Conservation (phyloP, 306 rosid genomes). For the Gynostemma pentaphyllum region DNA sequence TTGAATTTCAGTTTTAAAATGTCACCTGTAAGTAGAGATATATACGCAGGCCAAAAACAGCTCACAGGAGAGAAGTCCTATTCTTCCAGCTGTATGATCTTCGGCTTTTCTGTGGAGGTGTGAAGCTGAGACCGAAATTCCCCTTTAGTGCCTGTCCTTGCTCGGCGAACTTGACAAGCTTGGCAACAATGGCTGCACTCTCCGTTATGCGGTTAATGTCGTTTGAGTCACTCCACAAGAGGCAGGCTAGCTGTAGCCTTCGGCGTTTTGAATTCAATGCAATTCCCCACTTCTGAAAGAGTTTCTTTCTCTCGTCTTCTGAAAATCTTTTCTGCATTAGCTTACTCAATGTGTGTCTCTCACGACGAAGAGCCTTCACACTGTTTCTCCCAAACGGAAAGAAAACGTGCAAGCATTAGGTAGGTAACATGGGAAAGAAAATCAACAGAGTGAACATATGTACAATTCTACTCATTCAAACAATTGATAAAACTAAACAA, state of each 20-base stretch:
- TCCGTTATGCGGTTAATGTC: slow-evolving; percentile 51
- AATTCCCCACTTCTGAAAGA: slow-evolving; percentile 69
- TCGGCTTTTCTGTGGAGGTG: slow-evolving; percentile 39
- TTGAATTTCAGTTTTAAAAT: not conserved
- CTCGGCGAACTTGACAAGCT: slow-evolving; percentile 65
- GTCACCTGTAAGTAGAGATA: slow-evolving; percentile 1
- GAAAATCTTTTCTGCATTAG: slow-evolving; percentile 73
- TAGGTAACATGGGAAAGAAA: not conserved
- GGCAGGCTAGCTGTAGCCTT: slow-evolving; percentile 63
- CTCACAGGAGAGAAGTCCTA: slow-evolving; percentile 31
- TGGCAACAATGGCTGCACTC: slow-evolving; percentile 76
- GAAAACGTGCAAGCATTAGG: not conserved
- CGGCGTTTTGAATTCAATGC: slow-evolving; percentile 73
- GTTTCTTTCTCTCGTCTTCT: slow-evolving; percentile 46
- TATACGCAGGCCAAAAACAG: not conserved
- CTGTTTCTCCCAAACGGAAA: slow-evolving; percentile 26
- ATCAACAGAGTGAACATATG: not conserved
- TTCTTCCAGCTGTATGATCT: slow-evolving; percentile 60
- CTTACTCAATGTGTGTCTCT: slow-evolving; percentile 64
- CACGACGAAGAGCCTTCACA: slow-evolving; percentile 50
- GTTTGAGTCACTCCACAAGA: slow-evolving; percentile 48
- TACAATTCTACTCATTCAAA: not conserved
- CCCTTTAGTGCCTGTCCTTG: slow-evolving; percentile 74
- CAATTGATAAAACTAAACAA: not conserved
- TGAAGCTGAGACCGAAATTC: slow-evolving; percentile 91